Conservation (phyloP, 345 rosid genomes). For the Populus deltoides region DNA sequence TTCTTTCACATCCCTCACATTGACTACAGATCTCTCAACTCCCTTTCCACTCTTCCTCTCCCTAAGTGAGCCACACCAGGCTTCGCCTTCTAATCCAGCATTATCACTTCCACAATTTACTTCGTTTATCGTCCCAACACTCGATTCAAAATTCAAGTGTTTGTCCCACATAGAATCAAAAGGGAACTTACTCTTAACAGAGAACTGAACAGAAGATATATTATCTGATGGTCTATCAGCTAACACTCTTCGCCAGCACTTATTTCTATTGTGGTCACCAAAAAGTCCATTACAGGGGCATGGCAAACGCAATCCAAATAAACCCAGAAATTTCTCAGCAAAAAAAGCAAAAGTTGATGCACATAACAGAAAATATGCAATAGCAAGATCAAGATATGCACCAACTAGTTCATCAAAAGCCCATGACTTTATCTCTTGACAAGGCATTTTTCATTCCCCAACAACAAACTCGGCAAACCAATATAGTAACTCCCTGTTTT, state of each 20-base stretch:
- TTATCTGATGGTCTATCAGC: slow-evolving; percentile 47
- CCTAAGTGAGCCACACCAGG: slow-evolving; percentile 21
- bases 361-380: slow-evolving; percentile 64
- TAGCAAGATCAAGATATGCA: slow-evolving; percentile 59
- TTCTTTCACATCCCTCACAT: slow-evolving; percentile 24
- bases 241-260: slow-evolving; percentile 50
- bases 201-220: slow-evolving; percentile 47
- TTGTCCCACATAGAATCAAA: slow-evolving; percentile 34
- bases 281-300: slow-evolving; percentile 60
- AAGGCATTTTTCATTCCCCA: slow-evolving; percentile 33
- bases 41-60: slow-evolving; percentile 14
- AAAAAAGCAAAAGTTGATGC: slow-evolving; percentile 46
- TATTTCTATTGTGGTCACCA: slow-evolving; percentile 35
- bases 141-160: slow-evolving; percentile 14
- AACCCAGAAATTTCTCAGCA: slow-evolving; percentile 44
- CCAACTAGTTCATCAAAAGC: slow-evolving; percentile 47
- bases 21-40: slow-evolving; percentile 13
- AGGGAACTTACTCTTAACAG: slow-evolving; percentile 41
- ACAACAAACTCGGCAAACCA: background rate
- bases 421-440: slow-evolving; percentile 43
- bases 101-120: slow-evolving; percentile 15
- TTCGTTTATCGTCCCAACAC: slow-evolving; percentile 14
- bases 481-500: background rate
- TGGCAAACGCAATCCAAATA: slow-evolving; percentile 52
- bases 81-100: slow-evolving; percentile 30